A percentile compares a stretch with the other conserved stretches of the same genome.
These are phyloP conservation scores for Schizothecium vesticola DNA, from an alignment of 495 filamentous ascomycete genomes.

Conservation along the genomic window DNA sequence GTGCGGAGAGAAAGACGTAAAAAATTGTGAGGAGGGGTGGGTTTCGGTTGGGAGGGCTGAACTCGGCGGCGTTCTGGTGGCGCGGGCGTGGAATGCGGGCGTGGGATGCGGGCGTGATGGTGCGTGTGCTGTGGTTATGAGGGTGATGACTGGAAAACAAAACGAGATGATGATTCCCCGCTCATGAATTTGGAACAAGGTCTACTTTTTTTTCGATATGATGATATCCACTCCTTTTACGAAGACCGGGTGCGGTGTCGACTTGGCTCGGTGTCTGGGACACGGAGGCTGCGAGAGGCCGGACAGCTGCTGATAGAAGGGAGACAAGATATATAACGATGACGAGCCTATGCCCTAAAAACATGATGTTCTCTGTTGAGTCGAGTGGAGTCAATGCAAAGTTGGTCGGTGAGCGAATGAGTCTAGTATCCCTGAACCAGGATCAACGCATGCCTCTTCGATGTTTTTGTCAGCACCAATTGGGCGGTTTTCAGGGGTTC, in stretches of 20 bases:
- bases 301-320: neutral
- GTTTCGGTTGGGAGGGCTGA: neutral
- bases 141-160: slow-evolving; percentile 2
- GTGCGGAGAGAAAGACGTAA: neutral
- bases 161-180: slow-evolving; percentile 26
- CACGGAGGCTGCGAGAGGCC: neutral
- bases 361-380: neutral
- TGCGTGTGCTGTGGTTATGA: neutral
- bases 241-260: neutral
- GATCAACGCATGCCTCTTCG: neutral
- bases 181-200: slow-evolving; percentile 24
- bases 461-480: no score
- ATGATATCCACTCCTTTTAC: slow-evolving; percentile 17
- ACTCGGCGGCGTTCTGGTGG: slow-evolving; percentile 1
- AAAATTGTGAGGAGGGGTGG: neutral
- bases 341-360: neutral
- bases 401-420: neutral
- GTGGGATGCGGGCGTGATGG: neutral
- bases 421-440: neutral
- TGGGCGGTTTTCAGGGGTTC: no score
- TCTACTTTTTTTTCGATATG: neutral
- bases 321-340: neutral
- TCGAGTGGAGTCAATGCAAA: neutral
- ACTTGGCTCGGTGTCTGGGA: neutral
- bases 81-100: neutral